Conservation (phyloP, 352 stramenopile species). For the Globisporangium okanoganense region DNA sequence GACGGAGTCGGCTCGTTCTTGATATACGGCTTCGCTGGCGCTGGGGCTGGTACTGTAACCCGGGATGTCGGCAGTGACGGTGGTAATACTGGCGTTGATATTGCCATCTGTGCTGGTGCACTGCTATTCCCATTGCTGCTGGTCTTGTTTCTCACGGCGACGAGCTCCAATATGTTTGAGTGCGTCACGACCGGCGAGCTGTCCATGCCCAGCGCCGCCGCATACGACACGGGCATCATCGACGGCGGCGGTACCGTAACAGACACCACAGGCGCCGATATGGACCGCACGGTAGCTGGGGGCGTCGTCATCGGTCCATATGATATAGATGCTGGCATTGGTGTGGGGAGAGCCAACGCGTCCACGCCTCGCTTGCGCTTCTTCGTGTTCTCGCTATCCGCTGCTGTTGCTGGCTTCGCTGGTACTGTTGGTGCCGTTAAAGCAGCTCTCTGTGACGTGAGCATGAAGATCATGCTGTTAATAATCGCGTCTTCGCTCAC, state of each 20-base stretch:
- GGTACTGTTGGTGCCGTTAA: neutral
- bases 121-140: neutral
- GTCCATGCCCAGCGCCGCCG: conserved; percentile 10
- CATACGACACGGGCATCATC: conserved; percentile 21
- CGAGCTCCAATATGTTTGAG: conserved; percentile 18
- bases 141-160: neutral
- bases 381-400: neutral
- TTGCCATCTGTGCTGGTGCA: neutral
- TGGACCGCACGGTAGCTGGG: conserved; percentile 6
- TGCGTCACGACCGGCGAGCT: conserved; percentile 13
- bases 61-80: neutral
- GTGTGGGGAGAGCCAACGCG: neutral
- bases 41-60: neutral
- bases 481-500: conserved; percentile 54
- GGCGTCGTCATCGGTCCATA: neutral
- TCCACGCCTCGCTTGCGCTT: conserved; percentile 11
- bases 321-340: neutral
- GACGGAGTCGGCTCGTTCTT: conserved; percentile 7
- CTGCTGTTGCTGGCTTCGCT: neutral
- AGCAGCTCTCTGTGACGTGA: conserved; percentile 17
- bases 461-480: conserved; percentile 49
- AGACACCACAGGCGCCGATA: conserved; percentile 14
- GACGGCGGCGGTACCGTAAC: conserved; percentile 11
- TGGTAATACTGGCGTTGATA: neutral
- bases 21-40: neutral